phyloP scores from a whole-genome alignment of 257 asterid genomes.

The Nicotiana otophora region DNA sequence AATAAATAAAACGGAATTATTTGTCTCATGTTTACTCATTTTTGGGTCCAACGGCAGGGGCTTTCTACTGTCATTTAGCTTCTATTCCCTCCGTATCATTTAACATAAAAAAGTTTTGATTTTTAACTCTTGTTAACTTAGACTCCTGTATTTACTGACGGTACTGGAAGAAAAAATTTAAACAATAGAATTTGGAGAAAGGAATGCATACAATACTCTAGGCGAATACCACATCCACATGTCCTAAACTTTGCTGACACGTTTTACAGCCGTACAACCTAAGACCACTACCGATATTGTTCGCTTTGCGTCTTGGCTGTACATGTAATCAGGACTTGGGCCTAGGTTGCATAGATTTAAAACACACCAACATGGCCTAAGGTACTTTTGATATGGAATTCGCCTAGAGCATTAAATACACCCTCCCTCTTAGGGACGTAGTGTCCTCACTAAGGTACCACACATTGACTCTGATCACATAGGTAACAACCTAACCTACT shows the following conservation, averaged over 20 bases:
- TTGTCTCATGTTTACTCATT: not conserved
- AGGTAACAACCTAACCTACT: not conserved
- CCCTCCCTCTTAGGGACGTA: too few species aligned
- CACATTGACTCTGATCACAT: not conserved
- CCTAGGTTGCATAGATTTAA: not conserved
- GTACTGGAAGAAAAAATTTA: not conserved
- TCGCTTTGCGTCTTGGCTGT: not conserved
- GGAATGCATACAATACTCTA: not conserved
- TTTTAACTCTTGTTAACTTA: not conserved
- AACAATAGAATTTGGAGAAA: not conserved
- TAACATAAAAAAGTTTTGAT: not conserved
- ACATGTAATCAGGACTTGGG: not conserved
- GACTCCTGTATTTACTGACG: not conserved
- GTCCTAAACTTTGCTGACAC: not conserved
- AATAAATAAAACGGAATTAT: not conserved
- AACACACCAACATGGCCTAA: slow-evolving; percentile 4
- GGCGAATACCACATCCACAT: not conserved
- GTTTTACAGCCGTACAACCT: not conserved
- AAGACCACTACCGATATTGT: not conserved
- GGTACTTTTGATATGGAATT: not conserved
- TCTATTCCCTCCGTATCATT: not conserved
- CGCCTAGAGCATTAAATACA: too few species aligned
- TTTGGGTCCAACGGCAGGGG: not conserved
- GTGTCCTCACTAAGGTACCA: too few species aligned
- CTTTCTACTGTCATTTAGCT: not conserved